These are phyloP conservation scores for Primulina huaijiensis DNA, from an alignment of 257 asterid genomes.

Conservation along the genomic window DNA sequence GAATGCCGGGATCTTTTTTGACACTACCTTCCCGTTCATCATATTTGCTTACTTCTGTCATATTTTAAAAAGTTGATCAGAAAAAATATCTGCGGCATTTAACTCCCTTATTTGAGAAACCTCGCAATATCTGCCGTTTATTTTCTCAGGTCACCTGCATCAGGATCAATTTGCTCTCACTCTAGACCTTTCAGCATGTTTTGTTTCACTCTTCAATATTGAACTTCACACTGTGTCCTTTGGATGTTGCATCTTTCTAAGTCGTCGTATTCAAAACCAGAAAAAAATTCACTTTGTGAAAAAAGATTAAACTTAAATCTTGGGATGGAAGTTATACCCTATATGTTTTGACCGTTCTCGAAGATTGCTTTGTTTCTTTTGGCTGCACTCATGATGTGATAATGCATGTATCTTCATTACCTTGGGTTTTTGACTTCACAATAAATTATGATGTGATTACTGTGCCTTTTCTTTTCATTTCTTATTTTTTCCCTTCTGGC, in stretches of 20 bases:
- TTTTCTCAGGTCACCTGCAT: slow-evolving; percentile 3
- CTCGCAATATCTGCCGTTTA: slow-evolving; percentile 3
- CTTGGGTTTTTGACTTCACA: neutral
- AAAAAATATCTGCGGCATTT: neutral
- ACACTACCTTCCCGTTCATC: slow-evolving; percentile 8
- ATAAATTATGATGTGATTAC: neutral
- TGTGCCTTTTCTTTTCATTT: no score
- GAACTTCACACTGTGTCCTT: neutral
- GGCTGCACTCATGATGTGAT: neutral
- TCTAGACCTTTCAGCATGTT: neutral
- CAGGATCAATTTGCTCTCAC: neutral
- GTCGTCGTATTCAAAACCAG: neutral
- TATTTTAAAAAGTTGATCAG: neutral
- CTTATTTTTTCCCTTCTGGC: slow-evolving; percentile 2
- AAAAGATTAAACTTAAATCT: neutral
- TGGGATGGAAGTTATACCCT: neutral
- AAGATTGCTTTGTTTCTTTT: slow-evolving; percentile 3
- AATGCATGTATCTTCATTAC: neutral
- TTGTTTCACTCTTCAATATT: neutral
- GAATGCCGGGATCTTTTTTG: neutral
- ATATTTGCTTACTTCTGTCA: slow-evolving; percentile 8
- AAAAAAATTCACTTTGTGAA: neutral
- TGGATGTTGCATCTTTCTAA: no score
- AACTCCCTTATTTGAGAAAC: slow-evolving; percentile 20
- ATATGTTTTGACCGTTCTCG: neutral